Base-by-base conservation (phyloP, 352 stramenopile genomes). In the Peronosclerospora sorghi region DNA sequence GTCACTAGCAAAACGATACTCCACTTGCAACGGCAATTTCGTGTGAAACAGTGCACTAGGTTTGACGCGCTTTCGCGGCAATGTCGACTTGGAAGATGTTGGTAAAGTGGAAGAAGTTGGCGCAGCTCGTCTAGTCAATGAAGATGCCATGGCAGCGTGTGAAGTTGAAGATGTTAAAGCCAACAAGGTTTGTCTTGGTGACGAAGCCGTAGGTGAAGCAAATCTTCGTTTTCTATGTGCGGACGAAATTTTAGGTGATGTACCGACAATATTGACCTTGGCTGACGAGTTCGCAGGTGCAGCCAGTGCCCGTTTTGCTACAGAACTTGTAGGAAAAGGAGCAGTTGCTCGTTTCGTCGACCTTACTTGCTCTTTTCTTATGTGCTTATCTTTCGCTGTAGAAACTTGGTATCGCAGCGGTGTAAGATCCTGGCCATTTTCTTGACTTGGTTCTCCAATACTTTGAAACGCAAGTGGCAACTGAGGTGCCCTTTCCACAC, bases 21-120 rank as follows among this genome's bases (percentile, higher is more conserved):
- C 67, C 18, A 86, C 63, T 50, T 69, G 34, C 28, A 86, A 47
- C 10, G 74, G 74, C 5, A 86, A 50, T 23, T 83, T 80, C 5
- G 71, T 74, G 34, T 68, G 69, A 36, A 81, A 63, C 17, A 81
- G 21, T 5, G 43, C 35, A 26, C 54, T 43, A 49, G 46, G 54
- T 15, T 57, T 64, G 21, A 50, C 45, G 15, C 54, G 59, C 17
- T 68, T 68, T 5, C 43, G 38, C 3, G 46, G 64, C 28, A 61
- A 41, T 21, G 45, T 42, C 8, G 54, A 55, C 10, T 17, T 56
- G 17, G 45, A 56, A 12, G 48, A 45, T 23, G 48, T 6, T 23
- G 45, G 38, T 32, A 38, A 29, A 26, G 41, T 57, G 7, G 48
- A 36, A 14, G 37, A 39, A 0, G 41, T 63, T 35, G 37, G 45